Percentiles rank a stretch among this genome's conserved stretches.
Evolutionary conservation across 1,284 basidiomycete genomes (phyloP).

Genomic region (Cryptococcus jaspeensis): DNA sequence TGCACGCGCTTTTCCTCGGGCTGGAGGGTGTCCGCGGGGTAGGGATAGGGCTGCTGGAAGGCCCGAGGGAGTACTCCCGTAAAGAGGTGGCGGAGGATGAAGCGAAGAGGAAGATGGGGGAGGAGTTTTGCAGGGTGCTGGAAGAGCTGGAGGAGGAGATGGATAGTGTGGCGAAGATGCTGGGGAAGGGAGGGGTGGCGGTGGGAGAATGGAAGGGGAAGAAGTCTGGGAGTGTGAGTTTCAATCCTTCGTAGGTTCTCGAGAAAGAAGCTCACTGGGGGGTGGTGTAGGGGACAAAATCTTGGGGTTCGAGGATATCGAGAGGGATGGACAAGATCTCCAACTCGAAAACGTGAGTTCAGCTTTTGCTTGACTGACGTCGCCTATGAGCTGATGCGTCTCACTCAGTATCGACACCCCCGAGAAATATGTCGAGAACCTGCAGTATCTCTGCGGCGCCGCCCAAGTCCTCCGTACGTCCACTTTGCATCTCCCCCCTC

Average conservation of each 20-base stretch:
- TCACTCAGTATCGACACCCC: slow-evolving; percentile 76
- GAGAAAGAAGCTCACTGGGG: slow-evolving; percentile 1
- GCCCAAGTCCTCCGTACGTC: slow-evolving; percentile 65
- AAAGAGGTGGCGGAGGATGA: slow-evolving; percentile 56
- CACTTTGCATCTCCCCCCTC: not conserved
- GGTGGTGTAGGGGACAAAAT: slow-evolving; percentile 29
- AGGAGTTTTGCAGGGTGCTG: slow-evolving; percentile 54
- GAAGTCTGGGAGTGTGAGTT: slow-evolving; percentile 67
- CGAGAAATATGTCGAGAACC: slow-evolving; percentile 74
- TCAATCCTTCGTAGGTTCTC: not conserved
- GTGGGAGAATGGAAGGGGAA: slow-evolving; percentile 66
- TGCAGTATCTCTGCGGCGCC: slow-evolving; percentile 71
- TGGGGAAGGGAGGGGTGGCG: slow-evolving; percentile 80
- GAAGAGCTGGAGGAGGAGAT: slow-evolving; percentile 80
- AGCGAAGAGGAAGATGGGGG: slow-evolving; percentile 66
- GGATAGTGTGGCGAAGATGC: slow-evolving; percentile 79
- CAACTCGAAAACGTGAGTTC: slow-evolving; percentile 78
- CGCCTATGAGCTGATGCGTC: slow-evolving; percentile 3
- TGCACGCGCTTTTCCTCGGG: slow-evolving; percentile 29
- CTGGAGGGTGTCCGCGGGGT: slow-evolving; percentile 29
- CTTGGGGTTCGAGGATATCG: slow-evolving; percentile 78
- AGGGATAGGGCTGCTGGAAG: slow-evolving; percentile 45
- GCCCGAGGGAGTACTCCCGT: not conserved
- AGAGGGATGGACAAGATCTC: slow-evolving; percentile 86
- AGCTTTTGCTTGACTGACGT: slow-evolving; percentile 7